Conservation (phyloP, 306 rosid species). For the Citrullus amarus region DNA sequence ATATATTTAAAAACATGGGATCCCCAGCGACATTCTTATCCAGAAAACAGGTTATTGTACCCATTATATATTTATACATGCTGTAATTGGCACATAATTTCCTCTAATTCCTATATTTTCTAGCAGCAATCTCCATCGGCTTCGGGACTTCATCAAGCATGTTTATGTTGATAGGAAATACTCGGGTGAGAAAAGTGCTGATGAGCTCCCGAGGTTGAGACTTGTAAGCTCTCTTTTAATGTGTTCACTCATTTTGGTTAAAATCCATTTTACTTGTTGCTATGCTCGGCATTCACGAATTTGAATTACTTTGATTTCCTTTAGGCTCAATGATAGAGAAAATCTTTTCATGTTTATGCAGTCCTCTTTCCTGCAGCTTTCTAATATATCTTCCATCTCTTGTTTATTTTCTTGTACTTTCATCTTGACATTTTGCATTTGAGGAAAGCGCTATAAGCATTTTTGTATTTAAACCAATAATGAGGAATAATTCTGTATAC, state of each 20-base stretch:
- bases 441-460: neutral
- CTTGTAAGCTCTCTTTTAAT: constrained; percentile 34
- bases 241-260: neutral
- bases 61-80: constrained; percentile 1
- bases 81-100: neutral
- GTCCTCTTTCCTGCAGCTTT: neutral
- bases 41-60: constrained; percentile 48
- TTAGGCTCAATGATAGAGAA: neutral
- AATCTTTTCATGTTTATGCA: neutral
- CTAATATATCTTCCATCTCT: neutral
- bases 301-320: neutral
- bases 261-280: neutral
- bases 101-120: constrained; percentile 24
- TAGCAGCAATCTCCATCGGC: constrained; percentile 50
- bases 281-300: neutral
- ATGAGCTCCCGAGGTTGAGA: constrained; percentile 34
- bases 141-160: constrained; percentile 65
- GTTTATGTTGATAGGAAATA: constrained; percentile 59
- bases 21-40: constrained; percentile 38
- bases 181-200: constrained; percentile 41
- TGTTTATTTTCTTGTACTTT: neutral
- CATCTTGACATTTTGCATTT: constrained; percentile 2
- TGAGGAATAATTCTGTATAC: neutral
- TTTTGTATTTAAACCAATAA: neutral
- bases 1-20: constrained; percentile 71